phyloP scores from a whole-genome alignment of 192 early-diverging fungal species.

The Gonapodya prolifera region DNA sequence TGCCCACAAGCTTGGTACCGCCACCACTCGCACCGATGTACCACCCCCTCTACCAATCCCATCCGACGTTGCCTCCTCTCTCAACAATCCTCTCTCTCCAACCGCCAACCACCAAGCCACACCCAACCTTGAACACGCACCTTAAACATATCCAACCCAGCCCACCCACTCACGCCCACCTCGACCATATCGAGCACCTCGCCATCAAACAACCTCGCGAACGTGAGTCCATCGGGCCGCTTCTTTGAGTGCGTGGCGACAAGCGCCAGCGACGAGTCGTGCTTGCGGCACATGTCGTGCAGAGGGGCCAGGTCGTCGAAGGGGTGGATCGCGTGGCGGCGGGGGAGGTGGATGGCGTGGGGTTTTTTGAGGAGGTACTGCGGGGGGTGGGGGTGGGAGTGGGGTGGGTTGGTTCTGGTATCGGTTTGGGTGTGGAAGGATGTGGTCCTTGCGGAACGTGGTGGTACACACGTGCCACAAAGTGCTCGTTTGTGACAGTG shows the following conservation, averaged over 20 bases:
- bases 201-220: slow-evolving; percentile 86
- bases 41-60: too few relatives aligned
- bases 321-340: slow-evolving; percentile 91
- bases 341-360: slow-evolving; percentile 74
- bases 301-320: slow-evolving; percentile 86
- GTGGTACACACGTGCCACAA: too few relatives aligned
- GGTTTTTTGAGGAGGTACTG: slow-evolving; percentile 83
- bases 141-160: slow-evolving; percentile 61
- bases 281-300: slow-evolving; percentile 93
- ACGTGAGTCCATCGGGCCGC: slow-evolving; percentile 82
- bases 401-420: too few relatives aligned
- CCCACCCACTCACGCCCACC: slow-evolving; percentile 62
- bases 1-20: too few relatives aligned
- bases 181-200: slow-evolving; percentile 94
- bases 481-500: too few relatives aligned
- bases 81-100: background rate
- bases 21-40: too few relatives aligned
- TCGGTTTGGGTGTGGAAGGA: too few relatives aligned
- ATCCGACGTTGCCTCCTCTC: too few relatives aligned
- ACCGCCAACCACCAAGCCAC: too few relatives aligned
- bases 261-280: slow-evolving; percentile 84
- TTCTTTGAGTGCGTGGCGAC: slow-evolving; percentile 92
- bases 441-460: too few relatives aligned
- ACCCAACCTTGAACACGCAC: slow-evolving; percentile 13
- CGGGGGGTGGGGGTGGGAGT: background rate